phyloP scores from a whole-genome alignment of 2,329 filamentous ascomycete species.

The Periconia sp. region DNA sequence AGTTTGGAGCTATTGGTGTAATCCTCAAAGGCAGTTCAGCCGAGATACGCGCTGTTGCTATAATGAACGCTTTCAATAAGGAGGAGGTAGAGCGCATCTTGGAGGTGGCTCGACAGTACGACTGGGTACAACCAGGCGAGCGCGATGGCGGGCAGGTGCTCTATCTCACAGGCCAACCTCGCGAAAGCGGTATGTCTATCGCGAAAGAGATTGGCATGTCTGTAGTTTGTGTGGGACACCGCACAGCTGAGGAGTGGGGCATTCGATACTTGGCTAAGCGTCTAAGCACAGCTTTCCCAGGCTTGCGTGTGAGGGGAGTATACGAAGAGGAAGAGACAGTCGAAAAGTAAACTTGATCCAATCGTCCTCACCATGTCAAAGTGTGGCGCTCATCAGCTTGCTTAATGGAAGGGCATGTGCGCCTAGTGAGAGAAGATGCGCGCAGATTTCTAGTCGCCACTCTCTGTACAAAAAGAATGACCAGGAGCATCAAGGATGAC shows the following conservation, averaged over 20 bases:
- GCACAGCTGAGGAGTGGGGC: constrained; percentile 48
- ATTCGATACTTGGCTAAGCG: constrained; percentile 40
- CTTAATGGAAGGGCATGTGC: constrained; percentile 9
- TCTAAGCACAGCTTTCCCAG: constrained; percentile 37
- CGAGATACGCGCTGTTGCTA: constrained; percentile 37
- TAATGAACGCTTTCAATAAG: constrained; percentile 50
- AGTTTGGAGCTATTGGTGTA: constrained; percentile 36
- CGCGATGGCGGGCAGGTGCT: constrained; percentile 37
- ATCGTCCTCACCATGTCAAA: neutral
- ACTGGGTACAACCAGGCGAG: constrained; percentile 27
- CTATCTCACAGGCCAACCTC: constrained; percentile 48
- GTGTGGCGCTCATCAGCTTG: neutral
- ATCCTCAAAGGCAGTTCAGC: constrained; percentile 27
- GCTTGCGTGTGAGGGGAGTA: constrained; percentile 38
- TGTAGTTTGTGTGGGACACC: constrained; percentile 48
- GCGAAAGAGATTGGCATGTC: constrained; percentile 40
- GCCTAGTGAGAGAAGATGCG: constrained; percentile 14
- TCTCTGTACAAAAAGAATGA: constrained; percentile 22
- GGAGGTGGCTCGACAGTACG: constrained; percentile 27
- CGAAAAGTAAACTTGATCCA: neutral
- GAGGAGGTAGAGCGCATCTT: constrained; percentile 45
- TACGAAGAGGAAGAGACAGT: constrained; percentile 45
- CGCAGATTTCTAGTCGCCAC: constrained; percentile 14
- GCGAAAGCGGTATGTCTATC: constrained; percentile 38
- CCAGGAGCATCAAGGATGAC: constrained; percentile 16